Base-by-base conservation (phyloP, 2,329 filamentous ascomycete genomes). In the Fusarium heterosporum region DNA sequence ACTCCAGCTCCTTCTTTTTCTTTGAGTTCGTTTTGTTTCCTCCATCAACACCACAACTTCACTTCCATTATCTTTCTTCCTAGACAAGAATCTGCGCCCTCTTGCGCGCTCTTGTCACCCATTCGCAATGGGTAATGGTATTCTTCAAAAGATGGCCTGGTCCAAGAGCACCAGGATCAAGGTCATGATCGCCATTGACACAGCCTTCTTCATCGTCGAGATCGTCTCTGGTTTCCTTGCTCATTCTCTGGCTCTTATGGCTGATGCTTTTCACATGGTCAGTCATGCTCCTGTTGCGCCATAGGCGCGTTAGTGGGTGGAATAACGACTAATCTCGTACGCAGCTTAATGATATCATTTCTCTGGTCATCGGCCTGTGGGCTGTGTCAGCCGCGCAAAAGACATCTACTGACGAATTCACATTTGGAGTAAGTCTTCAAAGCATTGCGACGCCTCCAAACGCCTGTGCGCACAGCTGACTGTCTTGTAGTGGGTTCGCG, bases 251-350 rank as follows among this genome's bases (percentile, higher is more conserved):
- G 96, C 96, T 36, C 86, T 99, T 60, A 93, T 96, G 76, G 96
- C 96, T 53, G 96, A 99, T 82, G 93, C 96, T 61, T 99, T 99
- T 79, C 96, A 99, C 81, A 99, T 99, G 96, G 91, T 93, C 76
- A 72, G 85, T 78, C 40, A 38, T 48, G 50, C 38, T 46, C 43
- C 56, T 22, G 30, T 19, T 19, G 34, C 32, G 38, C 38, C 26
- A 10, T 16, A 42, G 13, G 25, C 36, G 30, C 59, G 60, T 52
- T 32, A 41, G 42, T 49, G 14, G 41, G 43, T 40, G 26, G 39
- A 56, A 38, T 29, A 50, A 40, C 47, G 34, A 42, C 67, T 72
- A 47, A 70, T 66, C 48, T 13, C 29, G 22, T 19, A 22, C 32
- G 29, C 62, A 93, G 91, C 85, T 99, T 63, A 99, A 99, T 83